Conservation (phyloP, 176 grass and related monocot genomes). For the Oryza rufipogon region DNA sequence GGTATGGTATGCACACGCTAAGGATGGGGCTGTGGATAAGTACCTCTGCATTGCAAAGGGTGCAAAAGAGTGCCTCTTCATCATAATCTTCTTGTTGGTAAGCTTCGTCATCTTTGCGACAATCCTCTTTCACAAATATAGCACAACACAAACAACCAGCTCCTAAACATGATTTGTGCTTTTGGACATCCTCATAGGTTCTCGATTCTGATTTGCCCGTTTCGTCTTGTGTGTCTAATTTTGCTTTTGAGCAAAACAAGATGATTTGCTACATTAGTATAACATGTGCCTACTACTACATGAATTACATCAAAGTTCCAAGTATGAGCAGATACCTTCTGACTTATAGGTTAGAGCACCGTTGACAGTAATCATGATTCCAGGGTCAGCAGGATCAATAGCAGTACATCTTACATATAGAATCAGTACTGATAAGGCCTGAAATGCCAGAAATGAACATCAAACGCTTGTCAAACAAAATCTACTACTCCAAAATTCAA, state of each 20-base stretch:
- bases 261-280: constrained; percentile 48
- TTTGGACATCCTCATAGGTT: constrained; percentile 23
- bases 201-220: constrained; percentile 38
- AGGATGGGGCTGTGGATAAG: not conserved
- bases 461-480: constrained; percentile 28
- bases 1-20: not conserved
- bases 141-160: constrained; percentile 66
- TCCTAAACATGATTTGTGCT: constrained; percentile 64
- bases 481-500: not conserved
- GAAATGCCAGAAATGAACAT: constrained; percentile 42
- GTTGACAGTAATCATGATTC: constrained; percentile 75
- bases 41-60: constrained; percentile 94
- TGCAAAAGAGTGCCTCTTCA: constrained; percentile 96
- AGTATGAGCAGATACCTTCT: constrained; percentile 51
- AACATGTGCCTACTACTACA: constrained; percentile 33
- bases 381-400: constrained; percentile 96
- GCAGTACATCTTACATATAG: constrained; percentile 91
- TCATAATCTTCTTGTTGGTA: constrained; percentile 65
- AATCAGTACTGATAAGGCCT: constrained; percentile 86
- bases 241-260: constrained; percentile 38
- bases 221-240: constrained; percentile 46
- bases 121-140: constrained; percentile 84
- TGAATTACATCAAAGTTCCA: constrained; percentile 35
- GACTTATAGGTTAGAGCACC: constrained; percentile 65
- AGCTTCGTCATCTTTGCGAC: constrained; percentile 68